Conservation (phyloP, 2,329 filamentous ascomycete species). For the Penicillium brevicompactum region DNA sequence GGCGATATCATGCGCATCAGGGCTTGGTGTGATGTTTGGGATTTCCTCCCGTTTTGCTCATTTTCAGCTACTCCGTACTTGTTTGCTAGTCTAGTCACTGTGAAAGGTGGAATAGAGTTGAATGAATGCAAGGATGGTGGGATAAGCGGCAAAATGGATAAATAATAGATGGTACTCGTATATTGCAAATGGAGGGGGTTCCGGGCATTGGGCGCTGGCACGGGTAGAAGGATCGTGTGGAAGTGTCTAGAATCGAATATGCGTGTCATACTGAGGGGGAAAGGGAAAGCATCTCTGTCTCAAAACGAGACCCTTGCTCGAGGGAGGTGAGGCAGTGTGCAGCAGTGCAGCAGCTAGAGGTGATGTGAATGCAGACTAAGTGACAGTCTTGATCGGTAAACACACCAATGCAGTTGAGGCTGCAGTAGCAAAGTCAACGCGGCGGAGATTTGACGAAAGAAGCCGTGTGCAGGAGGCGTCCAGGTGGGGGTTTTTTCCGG, state of each 20-base stretch:
- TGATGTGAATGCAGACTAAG: conserved; percentile 11
- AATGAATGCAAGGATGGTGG: neutral
- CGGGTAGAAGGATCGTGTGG: neutral
- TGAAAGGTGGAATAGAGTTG: neutral
- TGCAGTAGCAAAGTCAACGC: conserved; percentile 6
- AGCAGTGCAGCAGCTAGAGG: conserved; percentile 12
- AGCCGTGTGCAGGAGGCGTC: conserved; percentile 13
- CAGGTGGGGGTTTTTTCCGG: conserved; percentile 5
- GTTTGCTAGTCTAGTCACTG: neutral
- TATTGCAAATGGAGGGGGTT: neutral
- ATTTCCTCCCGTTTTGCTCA: neutral
- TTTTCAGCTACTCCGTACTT: neutral
- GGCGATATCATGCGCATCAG: conserved; percentile 14
- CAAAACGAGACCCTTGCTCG: conserved; percentile 1
- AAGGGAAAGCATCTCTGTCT: conserved; percentile 2
- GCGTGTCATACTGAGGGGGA: conserved; percentile 3
- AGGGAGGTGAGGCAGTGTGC: conserved; percentile 5
- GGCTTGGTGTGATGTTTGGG: neutral
- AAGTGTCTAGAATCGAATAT: conserved; percentile 5
- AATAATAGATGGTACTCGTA: neutral
- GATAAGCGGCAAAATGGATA: conserved; percentile 4
- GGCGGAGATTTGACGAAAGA: conserved; percentile 10
- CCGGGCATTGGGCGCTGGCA: neutral
- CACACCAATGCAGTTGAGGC: neutral
- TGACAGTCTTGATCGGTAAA: neutral